Evolutionary conservation across 768 basidiomycete genomes (phyloP), one percentile per base, ranked within the genome.

Genomic region (Mycena olivaceomarginata): DNA sequence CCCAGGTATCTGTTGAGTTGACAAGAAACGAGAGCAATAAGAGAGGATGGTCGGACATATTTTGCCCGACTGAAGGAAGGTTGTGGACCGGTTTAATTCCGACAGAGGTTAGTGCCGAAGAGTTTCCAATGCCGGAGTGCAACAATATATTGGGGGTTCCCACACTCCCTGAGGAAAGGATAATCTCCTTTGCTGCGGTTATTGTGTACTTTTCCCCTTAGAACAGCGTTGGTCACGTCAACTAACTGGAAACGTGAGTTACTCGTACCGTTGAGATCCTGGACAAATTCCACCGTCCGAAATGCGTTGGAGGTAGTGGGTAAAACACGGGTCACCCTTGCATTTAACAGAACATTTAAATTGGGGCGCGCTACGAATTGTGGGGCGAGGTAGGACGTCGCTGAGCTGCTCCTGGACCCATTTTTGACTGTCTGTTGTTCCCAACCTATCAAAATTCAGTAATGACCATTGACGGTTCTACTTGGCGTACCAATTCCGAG

Each of bases 121-220:
- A 25, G 40, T 84, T 79, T 15, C 87, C 87, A 53, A 88, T 85
- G 5, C 86, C 86, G 3, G 86, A 87, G 56, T 85, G 83, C 46
- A 85, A 39, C 4, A 87, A 79, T 18, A 88, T 82, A 16, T 79
- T 81, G 1, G 87, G 86, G 0, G 86, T 88, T n/a, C 82, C 83
- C 43, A 88, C 80, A 12, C 84, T 76, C 2, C 88, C 87, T 16
- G 86, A 85, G 9, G 86, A 86, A 7, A 88, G 81, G 48, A 87
- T 82, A 20, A 87, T 76, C 70, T 88, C 87, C 48, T 85, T 85
- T 3, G 20, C 67, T 0, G 86, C 86, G 2, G 72, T 81, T 16
- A 85, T 57, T 5, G 71, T 71, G 60, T 40, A 45, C 11, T 70
- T 60, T 16, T 73, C 57, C 16, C 73, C 81, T 81, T 16, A 15